These are phyloP conservation scores for Cymbidium sinense DNA, from an alignment of 106 monocot genomes.

Conservation along the genomic window DNA sequence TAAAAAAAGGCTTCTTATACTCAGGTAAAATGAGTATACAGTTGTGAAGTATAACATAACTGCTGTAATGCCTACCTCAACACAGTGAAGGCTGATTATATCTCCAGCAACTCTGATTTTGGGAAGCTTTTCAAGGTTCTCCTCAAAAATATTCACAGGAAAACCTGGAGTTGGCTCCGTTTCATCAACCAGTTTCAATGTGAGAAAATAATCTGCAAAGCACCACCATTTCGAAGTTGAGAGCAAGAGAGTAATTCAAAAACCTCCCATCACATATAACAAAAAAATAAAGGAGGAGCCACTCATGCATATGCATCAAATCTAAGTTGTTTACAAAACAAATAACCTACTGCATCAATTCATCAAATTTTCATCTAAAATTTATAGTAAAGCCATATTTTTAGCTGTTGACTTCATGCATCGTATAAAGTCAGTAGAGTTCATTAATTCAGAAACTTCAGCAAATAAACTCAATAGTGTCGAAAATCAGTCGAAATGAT, in stretches of 20 bases:
- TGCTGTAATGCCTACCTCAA: constrained; percentile 24
- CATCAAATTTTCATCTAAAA: too few relatives aligned
- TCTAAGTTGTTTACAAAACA: too few relatives aligned
- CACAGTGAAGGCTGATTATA: constrained; percentile 48
- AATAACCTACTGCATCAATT: too few relatives aligned
- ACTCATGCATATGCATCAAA: too few relatives aligned
- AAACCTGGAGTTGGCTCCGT: constrained; percentile 34
- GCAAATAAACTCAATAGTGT: too few relatives aligned
- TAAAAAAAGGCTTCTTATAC: background rate
- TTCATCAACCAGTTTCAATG: constrained; percentile 48
- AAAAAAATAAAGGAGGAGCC: too few relatives aligned
- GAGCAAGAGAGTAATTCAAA: background rate
- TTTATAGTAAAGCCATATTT: too few relatives aligned
- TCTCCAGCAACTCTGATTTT: constrained; percentile 41
- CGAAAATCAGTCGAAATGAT: too few relatives aligned
- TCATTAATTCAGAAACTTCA: too few relatives aligned
- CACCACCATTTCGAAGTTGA: background rate
- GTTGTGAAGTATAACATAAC: background rate
- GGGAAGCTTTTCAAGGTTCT: constrained; percentile 22
- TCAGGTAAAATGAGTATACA: background rate
- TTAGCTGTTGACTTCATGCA: too few relatives aligned
- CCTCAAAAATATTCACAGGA: constrained; percentile 38
- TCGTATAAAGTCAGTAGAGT: too few relatives aligned
- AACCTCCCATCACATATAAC: too few relatives aligned
- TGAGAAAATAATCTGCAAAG: constrained; percentile 40